These are phyloP conservation scores for Jatropha podagrica DNA, from an alignment of 441 rosid genomes.

Conservation along the genomic window DNA sequence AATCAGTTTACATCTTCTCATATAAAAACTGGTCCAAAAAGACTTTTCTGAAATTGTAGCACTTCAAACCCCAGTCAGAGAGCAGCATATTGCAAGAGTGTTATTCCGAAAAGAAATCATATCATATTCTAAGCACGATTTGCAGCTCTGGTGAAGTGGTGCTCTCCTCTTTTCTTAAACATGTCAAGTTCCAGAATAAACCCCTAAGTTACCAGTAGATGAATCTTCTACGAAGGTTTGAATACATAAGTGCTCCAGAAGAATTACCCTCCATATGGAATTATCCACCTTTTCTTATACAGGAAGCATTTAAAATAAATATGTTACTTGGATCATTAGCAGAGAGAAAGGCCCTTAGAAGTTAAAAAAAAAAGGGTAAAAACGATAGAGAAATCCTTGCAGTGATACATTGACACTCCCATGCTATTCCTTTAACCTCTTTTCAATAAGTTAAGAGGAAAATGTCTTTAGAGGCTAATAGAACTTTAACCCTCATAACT, in stretches of 20 bases:
- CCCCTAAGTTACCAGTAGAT: neutral
- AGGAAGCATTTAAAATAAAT: neutral
- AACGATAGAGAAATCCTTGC: neutral
- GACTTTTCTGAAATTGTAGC: neutral
- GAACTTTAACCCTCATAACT: neutral
- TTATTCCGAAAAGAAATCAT: neutral
- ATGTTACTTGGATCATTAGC: neutral
- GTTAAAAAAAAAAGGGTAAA: neutral
- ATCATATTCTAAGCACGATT: neutral
- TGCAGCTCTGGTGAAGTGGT: neutral
- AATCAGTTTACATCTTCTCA: neutral
- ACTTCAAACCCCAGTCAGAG: neutral
- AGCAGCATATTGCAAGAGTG: neutral
- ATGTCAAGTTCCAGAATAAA: neutral
- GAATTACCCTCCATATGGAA: neutral
- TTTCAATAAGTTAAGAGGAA: neutral
- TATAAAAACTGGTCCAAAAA: neutral
- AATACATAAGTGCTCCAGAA: neutral
- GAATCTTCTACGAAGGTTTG: neutral
- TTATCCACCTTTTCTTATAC: neutral
- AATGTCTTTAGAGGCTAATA: neutral
- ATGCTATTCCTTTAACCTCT: neutral
- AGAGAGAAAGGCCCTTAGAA: neutral
- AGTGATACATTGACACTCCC: neutral
- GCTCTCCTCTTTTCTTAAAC: neutral